A percentile compares a stretch with the other conserved stretches of the same genome.
Conservation (phyloP, 2,329 filamentous ascomycete genomes). For the Monilinia laxa region DNA sequence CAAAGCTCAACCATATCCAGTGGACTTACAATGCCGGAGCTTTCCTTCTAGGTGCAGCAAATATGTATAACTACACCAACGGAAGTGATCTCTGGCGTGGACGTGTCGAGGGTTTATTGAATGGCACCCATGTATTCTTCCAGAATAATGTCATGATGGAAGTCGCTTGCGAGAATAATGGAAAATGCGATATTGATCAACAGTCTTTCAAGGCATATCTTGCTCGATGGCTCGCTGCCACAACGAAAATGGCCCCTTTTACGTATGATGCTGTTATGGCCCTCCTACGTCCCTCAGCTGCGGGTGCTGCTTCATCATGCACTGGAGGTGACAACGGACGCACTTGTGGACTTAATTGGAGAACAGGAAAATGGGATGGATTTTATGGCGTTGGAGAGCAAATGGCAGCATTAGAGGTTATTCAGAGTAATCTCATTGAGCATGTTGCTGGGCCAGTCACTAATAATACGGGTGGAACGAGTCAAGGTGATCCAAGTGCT, state of each 20-base stretch:
- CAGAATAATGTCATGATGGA: conserved; percentile 61
- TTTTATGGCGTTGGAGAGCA: conserved; percentile 57
- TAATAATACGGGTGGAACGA: conserved; percentile 57
- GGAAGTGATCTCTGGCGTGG: conserved; percentile 57
- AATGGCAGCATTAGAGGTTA: conserved; percentile 63
- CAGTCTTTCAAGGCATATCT: conserved; percentile 62
- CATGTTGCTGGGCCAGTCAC: conserved; percentile 47
- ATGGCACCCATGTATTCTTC: conserved; percentile 55
- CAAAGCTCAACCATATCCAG: conserved; percentile 57
- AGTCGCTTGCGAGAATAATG: conserved; percentile 59
- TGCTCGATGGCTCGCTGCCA: conserved; percentile 59
- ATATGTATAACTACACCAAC: conserved; percentile 65
- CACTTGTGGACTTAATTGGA: conserved; percentile 63
- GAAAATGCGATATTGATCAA: conserved; percentile 59
- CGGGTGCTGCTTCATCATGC: conserved; percentile 57
- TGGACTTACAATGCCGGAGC: conserved; percentile 70
- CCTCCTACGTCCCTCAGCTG: conserved; percentile 55
- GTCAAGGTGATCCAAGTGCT: conserved; percentile 43
- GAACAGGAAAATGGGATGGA: conserved; percentile 48
- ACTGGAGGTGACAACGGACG: conserved; percentile 57
- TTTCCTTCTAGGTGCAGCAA: conserved; percentile 64
- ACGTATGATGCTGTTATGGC: conserved; percentile 55
- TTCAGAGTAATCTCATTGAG: conserved; percentile 57
- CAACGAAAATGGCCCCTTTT: conserved; percentile 63
- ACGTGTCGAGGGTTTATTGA: conserved; percentile 57